Evolutionary conservation across 2,329 filamentous ascomycete genomes (phyloP).

Genomic region (Pseudocercospora vitis): DNA sequence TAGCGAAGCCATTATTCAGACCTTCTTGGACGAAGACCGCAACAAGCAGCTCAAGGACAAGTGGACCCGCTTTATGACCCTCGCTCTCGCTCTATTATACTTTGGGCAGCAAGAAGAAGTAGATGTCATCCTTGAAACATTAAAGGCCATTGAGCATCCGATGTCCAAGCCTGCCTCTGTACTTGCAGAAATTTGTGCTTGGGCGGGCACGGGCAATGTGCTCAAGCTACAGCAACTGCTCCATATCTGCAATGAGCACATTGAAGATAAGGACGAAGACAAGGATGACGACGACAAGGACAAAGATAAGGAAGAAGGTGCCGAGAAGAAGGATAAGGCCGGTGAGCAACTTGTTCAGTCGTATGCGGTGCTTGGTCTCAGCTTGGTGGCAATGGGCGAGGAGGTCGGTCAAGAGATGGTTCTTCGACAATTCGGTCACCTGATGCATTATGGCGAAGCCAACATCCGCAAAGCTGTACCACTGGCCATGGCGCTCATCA

Average conservation of each 20-base stretch:
- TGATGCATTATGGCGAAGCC: slow-evolving; percentile 98
- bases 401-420: slow-evolving; percentile 99
- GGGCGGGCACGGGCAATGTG: slow-evolving; percentile 95
- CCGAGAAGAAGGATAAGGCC: slow-evolving; percentile 62
- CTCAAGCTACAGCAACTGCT: slow-evolving; percentile 96
- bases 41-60: slow-evolving; percentile 92
- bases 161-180: slow-evolving; percentile 96
- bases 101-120: slow-evolving; percentile 98
- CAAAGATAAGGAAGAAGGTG: slow-evolving; percentile 68
- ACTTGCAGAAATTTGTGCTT: slow-evolving; percentile 93
- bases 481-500: slow-evolving; percentile 92
- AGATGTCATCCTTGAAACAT: slow-evolving; percentile 93
- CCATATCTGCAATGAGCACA: slow-evolving; percentile 96
- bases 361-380: slow-evolving; percentile 92
- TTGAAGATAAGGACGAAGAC: slow-evolving; percentile 75
- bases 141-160: slow-evolving; percentile 95
- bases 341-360: slow-evolving; percentile 93
- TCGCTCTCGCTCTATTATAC: slow-evolving; percentile 89
- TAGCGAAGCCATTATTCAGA: slow-evolving; percentile 87
- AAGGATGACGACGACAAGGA: slow-evolving; percentile 55
- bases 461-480: slow-evolving; percentile 97
- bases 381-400: slow-evolving; percentile 95
- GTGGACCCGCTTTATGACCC: slow-evolving; percentile 94
- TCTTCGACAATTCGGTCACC: slow-evolving; percentile 89
- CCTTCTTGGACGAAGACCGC: slow-evolving; percentile 89